Evolutionary conservation across 805 yeast genomes (phyloP).

Genomic region (Yamadazyma sp.): DNA sequence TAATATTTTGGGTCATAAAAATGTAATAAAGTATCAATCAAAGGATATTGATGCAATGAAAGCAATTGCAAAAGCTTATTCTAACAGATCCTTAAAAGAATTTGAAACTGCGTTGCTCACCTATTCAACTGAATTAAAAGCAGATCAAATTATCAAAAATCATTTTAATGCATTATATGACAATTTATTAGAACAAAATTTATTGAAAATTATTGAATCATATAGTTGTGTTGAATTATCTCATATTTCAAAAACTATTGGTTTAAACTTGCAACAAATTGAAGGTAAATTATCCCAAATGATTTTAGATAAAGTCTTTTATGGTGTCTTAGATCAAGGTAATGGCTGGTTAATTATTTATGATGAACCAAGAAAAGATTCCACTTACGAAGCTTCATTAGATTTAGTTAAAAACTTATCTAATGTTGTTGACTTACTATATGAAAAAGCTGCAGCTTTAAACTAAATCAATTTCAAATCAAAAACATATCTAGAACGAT

Average conservation of each 20-base stretch:
- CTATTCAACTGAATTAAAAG: conserved; percentile 71
- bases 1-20: conserved; percentile 70
- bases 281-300: conserved; percentile 94
- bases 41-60: conserved; percentile 94
- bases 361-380: conserved; percentile 85
- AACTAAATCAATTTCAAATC: conserved; percentile 39
- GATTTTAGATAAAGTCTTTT: conserved; percentile 93
- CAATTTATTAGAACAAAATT: conserved; percentile 85
- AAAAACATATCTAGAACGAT: too few relatives aligned
- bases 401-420: conserved; percentile 86
- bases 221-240: conserved; percentile 93
- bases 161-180: conserved; percentile 94
- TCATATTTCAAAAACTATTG: conserved; percentile 83
- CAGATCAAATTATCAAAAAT: conserved; percentile 84
- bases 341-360: conserved; percentile 95
- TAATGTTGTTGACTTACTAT: conserved; percentile 81
- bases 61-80: conserved; percentile 85
- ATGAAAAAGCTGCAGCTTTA: conserved; percentile 87
- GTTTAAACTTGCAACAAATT: conserved; percentile 80
- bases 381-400: conserved; percentile 82
- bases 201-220: conserved; percentile 93
- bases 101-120: conserved; percentile 78
- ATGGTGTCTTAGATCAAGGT: conserved; percentile 96
- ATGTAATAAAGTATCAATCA: conserved; percentile 65
- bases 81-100: conserved; percentile 85